These are phyloP conservation scores for Candida fluviatilis DNA, from an alignment of 805 yeast genomes.

Conservation along the genomic window DNA sequence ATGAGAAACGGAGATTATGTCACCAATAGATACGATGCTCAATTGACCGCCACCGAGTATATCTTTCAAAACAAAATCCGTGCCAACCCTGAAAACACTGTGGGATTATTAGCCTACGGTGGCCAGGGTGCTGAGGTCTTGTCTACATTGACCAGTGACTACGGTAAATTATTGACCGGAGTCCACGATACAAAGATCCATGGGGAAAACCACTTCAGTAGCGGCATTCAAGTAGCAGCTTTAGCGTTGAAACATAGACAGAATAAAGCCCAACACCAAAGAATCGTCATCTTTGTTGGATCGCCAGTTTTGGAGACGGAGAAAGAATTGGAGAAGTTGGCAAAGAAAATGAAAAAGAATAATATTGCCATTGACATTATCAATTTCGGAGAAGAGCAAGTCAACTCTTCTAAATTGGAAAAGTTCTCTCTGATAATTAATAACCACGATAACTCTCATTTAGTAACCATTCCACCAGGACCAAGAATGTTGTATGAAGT, in stretches of 20 bases:
- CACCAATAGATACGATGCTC: slow-evolving; percentile 87
- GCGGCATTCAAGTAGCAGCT: slow-evolving; percentile 87
- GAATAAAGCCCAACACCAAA: slow-evolving; percentile 85
- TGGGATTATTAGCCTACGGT: slow-evolving; percentile 85
- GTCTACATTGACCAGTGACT: slow-evolving; percentile 81
- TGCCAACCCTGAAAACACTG: slow-evolving; percentile 90
- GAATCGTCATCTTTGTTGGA: slow-evolving; percentile 87
- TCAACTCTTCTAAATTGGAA: slow-evolving; percentile 74
- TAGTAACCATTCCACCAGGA: slow-evolving; percentile 86
- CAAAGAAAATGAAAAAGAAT: slow-evolving; percentile 91
- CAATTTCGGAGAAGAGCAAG: slow-evolving; percentile 84
- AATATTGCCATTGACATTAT: slow-evolving; percentile 84
- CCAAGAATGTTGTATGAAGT: slow-evolving; percentile 80
- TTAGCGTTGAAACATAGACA: slow-evolving; percentile 94
- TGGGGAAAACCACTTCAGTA: slow-evolving; percentile 65
- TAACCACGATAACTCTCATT: slow-evolving; percentile 72
- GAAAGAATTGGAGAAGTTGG: slow-evolving; percentile 74
- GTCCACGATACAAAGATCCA: slow-evolving; percentile 71
- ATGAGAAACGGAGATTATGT: slow-evolving; percentile 94
- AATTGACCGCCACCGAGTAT: slow-evolving; percentile 81
- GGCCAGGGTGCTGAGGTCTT: slow-evolving; percentile 84
- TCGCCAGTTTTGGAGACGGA: slow-evolving; percentile 71
- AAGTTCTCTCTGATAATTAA: slow-evolving; percentile 72
- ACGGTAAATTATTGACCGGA: slow-evolving; percentile 80
- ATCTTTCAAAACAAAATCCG: slow-evolving; percentile 83